Evolutionary conservation across 202 grass and related monocot species (phyloP).

Genomic region (Carex arenaria): DNA sequence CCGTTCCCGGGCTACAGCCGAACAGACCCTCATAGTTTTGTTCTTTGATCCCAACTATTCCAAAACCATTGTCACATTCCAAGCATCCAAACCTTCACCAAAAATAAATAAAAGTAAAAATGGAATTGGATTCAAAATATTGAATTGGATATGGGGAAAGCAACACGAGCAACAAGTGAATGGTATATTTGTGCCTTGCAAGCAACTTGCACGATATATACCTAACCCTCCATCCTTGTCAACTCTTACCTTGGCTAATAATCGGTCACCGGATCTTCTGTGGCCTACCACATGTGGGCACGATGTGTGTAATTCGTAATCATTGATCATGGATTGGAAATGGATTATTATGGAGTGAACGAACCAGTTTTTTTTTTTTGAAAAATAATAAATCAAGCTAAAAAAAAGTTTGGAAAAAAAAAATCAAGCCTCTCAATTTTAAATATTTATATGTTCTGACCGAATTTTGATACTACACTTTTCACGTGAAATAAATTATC

Average conservation of each 20-base stretch:
- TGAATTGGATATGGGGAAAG: background rate
- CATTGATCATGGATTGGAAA: background rate
- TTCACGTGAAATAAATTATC: too few relatives aligned
- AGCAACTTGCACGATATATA: conserved; percentile 27
- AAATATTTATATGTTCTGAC: too few relatives aligned
- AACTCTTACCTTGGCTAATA: background rate
- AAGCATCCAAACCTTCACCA: background rate
- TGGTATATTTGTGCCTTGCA: conserved; percentile 22
- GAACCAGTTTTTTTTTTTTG: too few relatives aligned
- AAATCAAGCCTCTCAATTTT: too few relatives aligned
- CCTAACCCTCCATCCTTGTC: conserved; percentile 22
- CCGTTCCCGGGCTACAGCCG: too few relatives aligned
- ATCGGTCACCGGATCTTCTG: background rate
- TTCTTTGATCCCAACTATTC: background rate
- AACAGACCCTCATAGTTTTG: too few relatives aligned
- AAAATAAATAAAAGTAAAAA: background rate
- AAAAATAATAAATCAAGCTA: too few relatives aligned
- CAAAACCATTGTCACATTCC: background rate
- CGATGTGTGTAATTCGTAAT: background rate
- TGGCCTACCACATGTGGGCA: background rate
- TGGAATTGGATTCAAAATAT: background rate
- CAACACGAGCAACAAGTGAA: background rate
- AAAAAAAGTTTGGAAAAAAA: too few relatives aligned
- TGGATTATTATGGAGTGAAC: background rate
- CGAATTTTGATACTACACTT: too few relatives aligned